phyloP scores from a whole-genome alignment of 1,284 basidiomycete genomes.

The Somion occarium region DNA sequence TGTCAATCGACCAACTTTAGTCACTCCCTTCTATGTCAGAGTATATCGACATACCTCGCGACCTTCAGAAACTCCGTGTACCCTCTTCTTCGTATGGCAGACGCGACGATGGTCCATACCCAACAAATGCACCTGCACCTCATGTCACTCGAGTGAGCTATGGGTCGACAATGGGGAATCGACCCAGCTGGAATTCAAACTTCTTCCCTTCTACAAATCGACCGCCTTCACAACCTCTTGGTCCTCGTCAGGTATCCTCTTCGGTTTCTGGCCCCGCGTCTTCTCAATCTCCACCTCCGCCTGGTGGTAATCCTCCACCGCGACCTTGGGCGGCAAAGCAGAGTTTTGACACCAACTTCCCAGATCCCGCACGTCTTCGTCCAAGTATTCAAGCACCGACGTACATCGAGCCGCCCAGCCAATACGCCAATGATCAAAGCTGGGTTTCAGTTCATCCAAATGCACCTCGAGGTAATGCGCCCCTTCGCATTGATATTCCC shows the following conservation, averaged over 20 bases:
- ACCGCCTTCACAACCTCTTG: background rate
- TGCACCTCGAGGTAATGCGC: background rate
- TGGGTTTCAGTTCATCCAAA: background rate
- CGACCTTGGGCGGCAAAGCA: background rate
- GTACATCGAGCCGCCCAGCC: background rate
- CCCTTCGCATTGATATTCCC: background rate
- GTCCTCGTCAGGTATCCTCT: background rate
- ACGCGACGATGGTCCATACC: background rate
- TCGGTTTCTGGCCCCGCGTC: too few relatives aligned
- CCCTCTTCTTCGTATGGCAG: background rate
- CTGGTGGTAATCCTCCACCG: background rate
- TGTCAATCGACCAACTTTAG: background rate
- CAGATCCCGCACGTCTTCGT: background rate
- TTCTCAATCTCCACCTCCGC: background rate
- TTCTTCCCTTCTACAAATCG: background rate
- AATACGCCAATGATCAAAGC: background rate
- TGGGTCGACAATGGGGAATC: background rate
- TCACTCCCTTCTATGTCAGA: conserved; percentile 5
- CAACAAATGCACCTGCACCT: background rate
- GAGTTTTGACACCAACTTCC: background rate
- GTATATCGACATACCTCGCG: conserved; percentile 1
- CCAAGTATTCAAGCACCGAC: background rate
- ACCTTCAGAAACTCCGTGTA: background rate
- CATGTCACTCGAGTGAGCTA: conserved; percentile 6
- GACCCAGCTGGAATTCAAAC: conserved; percentile 2